phyloP scores from a whole-genome alignment of 1,139 yeast species.

The Zygoascus sp. region DNA sequence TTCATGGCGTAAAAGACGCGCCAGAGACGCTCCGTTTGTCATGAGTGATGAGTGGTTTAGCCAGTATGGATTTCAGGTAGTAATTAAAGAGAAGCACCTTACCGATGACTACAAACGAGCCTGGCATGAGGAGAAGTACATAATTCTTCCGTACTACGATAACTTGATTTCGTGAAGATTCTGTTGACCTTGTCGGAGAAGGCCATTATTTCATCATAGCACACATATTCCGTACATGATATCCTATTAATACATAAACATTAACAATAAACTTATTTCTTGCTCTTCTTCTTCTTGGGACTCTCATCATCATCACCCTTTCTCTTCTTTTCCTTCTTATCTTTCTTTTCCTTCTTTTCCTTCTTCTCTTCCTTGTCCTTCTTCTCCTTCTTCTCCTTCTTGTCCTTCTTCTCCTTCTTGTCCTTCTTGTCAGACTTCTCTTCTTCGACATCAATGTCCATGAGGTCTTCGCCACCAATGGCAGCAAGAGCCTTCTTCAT shows the following conservation, averaged over 20 bases:
- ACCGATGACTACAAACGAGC: not conserved
- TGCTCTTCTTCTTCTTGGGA: conserved; percentile 32
- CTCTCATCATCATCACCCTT: conserved; percentile 39
- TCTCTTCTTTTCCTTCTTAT: conserved; percentile 26
- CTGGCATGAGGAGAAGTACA: not conserved
- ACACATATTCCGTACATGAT: conserved; percentile 1
- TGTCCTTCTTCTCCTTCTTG: conserved; percentile 37
- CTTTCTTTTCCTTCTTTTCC: conserved; percentile 43
- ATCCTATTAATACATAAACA: conserved; percentile 9
- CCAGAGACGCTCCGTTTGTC: conserved; percentile 67
- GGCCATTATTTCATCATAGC: not conserved
- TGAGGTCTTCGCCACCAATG: conserved; percentile 49
- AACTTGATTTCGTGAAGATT: not conserved
- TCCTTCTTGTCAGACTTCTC: conserved; percentile 32
- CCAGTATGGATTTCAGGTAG: conserved; percentile 80
- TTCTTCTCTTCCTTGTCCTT: conserved; percentile 52
- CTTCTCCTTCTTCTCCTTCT: conserved; percentile 38
- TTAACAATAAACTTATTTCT: conserved; percentile 16
- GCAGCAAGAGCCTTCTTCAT: conserved; percentile 83
- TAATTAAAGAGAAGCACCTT: conserved; percentile 43
- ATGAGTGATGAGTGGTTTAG: conserved; percentile 83
- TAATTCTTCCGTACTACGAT: conserved; percentile 6
- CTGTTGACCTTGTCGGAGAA: not conserved
- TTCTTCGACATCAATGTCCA: conserved; percentile 43
- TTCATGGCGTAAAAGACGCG: conserved; percentile 78